Conservation (phyloP, 2,329 filamentous ascomycete genomes). For the Ophiocordyceps camponoti-floridani region DNA sequence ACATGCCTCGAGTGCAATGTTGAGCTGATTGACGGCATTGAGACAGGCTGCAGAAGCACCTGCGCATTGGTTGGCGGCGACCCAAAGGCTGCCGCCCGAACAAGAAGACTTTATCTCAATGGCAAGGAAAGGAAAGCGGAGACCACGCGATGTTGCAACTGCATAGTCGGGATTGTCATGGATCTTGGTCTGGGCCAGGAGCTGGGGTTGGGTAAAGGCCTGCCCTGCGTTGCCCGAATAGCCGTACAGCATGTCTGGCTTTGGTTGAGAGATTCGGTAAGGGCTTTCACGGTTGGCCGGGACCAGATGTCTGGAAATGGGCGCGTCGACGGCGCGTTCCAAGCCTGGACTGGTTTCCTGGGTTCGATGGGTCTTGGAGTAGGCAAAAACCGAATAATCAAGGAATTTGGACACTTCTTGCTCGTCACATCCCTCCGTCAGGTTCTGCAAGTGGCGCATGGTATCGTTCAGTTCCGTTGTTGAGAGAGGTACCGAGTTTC, state of each 20-base stretch:
- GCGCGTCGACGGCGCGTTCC: neutral
- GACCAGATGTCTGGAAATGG: neutral
- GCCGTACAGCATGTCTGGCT: neutral
- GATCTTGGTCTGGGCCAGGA: neutral
- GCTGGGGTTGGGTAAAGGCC: neutral
- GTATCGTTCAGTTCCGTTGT: neutral
- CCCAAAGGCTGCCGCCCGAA: constrained; percentile 11
- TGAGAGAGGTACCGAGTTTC: neutral
- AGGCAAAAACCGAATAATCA: neutral
- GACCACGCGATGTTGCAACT: neutral
- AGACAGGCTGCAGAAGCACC: constrained; percentile 13
- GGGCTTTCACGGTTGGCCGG: neutral
- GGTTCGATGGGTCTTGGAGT: neutral
- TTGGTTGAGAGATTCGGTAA: neutral
- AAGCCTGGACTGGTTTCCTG: neutral
- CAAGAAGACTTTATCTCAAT: constrained; percentile 5
- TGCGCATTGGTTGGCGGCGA: constrained; percentile 17
- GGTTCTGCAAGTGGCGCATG: neutral
- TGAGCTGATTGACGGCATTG: constrained; percentile 10
- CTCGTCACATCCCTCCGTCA: neutral
- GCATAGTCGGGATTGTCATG: neutral
- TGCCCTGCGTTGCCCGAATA: neutral
- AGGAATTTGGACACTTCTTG: neutral
- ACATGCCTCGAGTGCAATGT: constrained; percentile 3
- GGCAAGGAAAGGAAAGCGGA: constrained; percentile 3